Evolutionary conservation across 2,329 filamentous ascomycete genomes (phyloP).

Genomic region (Helicocarpus griseus): DNA sequence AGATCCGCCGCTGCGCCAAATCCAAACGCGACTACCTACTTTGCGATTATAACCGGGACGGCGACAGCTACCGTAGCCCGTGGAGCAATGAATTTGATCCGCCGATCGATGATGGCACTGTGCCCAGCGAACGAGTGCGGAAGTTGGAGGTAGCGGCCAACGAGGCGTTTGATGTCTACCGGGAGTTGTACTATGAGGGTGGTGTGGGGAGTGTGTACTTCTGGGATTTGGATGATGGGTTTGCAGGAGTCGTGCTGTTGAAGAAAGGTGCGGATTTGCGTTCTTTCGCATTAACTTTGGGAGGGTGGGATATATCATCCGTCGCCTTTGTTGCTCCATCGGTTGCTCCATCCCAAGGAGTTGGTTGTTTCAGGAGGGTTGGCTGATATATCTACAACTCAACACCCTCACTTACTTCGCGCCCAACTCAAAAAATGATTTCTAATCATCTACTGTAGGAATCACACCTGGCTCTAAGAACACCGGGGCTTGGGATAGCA

Average conservation of each 20-base stretch:
- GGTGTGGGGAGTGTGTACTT: conserved; percentile 95
- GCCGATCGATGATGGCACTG: conserved; percentile 73
- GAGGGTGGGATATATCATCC: not conserved
- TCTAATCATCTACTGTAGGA: conserved; percentile 37
- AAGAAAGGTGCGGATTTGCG: conserved; percentile 77
- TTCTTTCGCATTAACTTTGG: not conserved
- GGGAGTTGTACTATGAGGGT: conserved; percentile 87
- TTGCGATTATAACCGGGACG: conserved; percentile 99
- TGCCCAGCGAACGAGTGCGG: conserved; percentile 81
- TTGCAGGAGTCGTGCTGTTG: conserved; percentile 86
- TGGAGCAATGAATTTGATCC: conserved; percentile 99
- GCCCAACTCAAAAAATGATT: not conserved
- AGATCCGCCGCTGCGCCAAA: conserved; percentile 74
- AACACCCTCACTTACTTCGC: not conserved
- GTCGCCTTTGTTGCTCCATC: not conserved
- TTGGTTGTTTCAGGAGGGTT: not conserved
- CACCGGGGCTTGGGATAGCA: conserved; percentile 89
- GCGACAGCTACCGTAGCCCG: conserved; percentile 94
- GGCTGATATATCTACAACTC: not conserved
- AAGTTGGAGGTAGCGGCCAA: conserved; percentile 93
- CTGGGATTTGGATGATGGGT: conserved; percentile 96
- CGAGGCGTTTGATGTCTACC: conserved; percentile 92
- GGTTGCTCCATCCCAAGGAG: not conserved
- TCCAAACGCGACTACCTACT: conserved; percentile 91
- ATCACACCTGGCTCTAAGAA: conserved; percentile 56